Percentiles rank a stretch among this genome's conserved stretches.
phyloP scores from a whole-genome alignment of 1,284 basidiomycete genomes.

The Volvariella volvacea region DNA sequence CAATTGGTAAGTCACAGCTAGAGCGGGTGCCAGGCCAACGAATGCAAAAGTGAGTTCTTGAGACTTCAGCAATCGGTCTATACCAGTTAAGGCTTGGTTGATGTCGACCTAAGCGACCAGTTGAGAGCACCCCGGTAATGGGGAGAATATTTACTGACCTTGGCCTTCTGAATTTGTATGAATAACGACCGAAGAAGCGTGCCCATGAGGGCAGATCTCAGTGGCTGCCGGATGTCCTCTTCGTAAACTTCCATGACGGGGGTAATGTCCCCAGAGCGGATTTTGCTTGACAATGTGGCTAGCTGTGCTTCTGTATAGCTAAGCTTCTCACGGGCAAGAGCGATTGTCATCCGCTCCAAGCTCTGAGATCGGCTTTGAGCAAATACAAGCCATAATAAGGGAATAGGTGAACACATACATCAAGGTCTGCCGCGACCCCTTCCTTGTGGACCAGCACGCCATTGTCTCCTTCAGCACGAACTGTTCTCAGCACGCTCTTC shows the following conservation, averaged over 20 bases:
- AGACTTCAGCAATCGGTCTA: conserved; percentile 90
- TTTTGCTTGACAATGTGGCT: conserved; percentile 54
- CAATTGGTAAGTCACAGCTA: conserved; percentile 74
- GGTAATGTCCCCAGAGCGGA: conserved; percentile 82
- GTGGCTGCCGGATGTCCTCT: conserved; percentile 81
- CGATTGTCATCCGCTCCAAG: conserved; percentile 88
- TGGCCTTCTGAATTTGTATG: conserved; percentile 95
- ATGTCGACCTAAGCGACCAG: conserved; percentile 69
- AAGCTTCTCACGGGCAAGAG: conserved; percentile 79
- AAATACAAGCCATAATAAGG: conserved; percentile 1
- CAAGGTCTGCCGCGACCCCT: conserved; percentile 74
- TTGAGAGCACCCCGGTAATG: conserved; percentile 2
- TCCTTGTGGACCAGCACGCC: conserved; percentile 72
- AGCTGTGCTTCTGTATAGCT: conserved; percentile 59
- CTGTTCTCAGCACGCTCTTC: conserved; percentile 77
- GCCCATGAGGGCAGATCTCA: conserved; percentile 78
- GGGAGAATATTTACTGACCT: conserved; percentile 42
- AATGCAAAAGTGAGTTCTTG: conserved; percentile 98
- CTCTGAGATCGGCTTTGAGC: conserved; percentile 41
- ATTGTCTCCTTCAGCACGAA: conserved; percentile 70
- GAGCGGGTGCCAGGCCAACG: conserved; percentile 89
- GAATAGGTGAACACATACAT: conserved; percentile 39
- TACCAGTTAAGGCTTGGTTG: conserved; percentile 77
- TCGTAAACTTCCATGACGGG: conserved; percentile 88
- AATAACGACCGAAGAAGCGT: conserved; percentile 83